Percentiles rank a stretch among this genome's conserved stretches.
These are phyloP conservation scores for Zizania latifolia DNA, from an alignment of 176 grass and related monocot genomes.

Conservation along the genomic window DNA sequence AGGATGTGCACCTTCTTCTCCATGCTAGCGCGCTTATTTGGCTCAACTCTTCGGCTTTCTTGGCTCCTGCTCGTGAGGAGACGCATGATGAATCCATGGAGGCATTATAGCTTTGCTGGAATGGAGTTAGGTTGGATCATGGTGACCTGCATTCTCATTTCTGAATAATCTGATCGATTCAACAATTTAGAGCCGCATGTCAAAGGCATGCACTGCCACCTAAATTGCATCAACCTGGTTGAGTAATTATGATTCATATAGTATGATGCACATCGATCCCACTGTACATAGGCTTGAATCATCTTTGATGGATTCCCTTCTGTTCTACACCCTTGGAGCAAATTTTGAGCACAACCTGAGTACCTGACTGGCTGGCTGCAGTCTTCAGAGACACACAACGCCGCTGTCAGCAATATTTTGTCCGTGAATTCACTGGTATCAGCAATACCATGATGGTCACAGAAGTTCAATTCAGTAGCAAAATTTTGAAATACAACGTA, in stretches of 20 bases:
- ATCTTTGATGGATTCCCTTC: not conserved
- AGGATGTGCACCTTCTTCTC: slow-evolving; percentile 16
- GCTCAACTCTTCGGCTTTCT: not conserved
- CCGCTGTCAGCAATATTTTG: not conserved
- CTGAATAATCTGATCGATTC: not conserved
- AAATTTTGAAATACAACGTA: not conserved
- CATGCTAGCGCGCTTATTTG: slow-evolving; percentile 16
- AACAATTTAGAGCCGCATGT: not conserved
- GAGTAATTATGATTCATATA: not conserved
- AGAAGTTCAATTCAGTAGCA: not conserved
- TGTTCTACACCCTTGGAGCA: not conserved
- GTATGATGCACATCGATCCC: not conserved
- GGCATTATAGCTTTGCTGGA: not conserved
- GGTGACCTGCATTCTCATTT: slow-evolving; percentile 28
- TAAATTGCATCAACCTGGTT: slow-evolving; percentile 11
- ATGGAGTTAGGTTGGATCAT: slow-evolving; percentile 34
- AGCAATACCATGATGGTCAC: not conserved
- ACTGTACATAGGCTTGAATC: not conserved
- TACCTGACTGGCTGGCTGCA: not conserved
- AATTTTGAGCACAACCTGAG: not conserved
- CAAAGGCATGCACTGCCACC: slow-evolving; percentile 20
- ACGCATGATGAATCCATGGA: not conserved
- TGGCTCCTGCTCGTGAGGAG: not conserved
- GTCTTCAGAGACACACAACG: not conserved
- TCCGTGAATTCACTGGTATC: too few relatives aligned